Evolutionary conservation across 2,329 filamentous ascomycete species (phyloP), one percentile per base, ranked within the genome.

Genomic region (Pestalotiopsis sp.): DNA sequence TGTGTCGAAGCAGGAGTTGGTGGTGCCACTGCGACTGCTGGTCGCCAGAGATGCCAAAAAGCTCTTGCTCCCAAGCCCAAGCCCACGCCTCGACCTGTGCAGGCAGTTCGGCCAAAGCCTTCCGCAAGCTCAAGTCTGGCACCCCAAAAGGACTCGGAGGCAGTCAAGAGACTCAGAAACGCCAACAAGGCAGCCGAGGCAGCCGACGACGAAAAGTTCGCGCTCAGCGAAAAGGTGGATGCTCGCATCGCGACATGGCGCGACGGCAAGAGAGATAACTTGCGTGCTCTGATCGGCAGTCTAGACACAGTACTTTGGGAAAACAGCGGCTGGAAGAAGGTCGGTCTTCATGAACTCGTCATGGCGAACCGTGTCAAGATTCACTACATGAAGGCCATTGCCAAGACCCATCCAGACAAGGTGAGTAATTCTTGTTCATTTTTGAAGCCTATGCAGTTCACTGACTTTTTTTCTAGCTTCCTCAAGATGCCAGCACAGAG

Each of bases 391-490:
- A 98, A 97, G 88, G 96, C 95, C 5, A 98, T 99, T 86, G 94
- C 92, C 12, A 98, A 98, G 86, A 96, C 96, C 74, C 96, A 99
- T 86, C 96, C 96, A 70, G 96, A 99, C 81, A 99, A 99, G 92
- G 96, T 98, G 86, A 81, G 89, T 49, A 14, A 59, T 25, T 14
- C 0, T 5, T 4, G 5, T 25, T 23, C 14, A 27, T 5, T 9
- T 17, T 41, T 25, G 17, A 12, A 23, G 27, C 58, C 41, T 4
- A 61, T 39, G 25, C 67, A 12, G 17, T 1, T 52, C 61, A 31
- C 72, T 76, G 66, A 73, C 58, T 31, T 17, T 68, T 68, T 31
- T 17, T 36, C 57, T 74, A 92, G 90, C 83, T 92, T 70, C 84
- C 90, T 2, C 89, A 89, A 80, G 85, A 90, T 71, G 89, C 90